phyloP scores from a whole-genome alignment of 2,329 filamentous ascomycete species.

The Fusarium verrucosum region DNA sequence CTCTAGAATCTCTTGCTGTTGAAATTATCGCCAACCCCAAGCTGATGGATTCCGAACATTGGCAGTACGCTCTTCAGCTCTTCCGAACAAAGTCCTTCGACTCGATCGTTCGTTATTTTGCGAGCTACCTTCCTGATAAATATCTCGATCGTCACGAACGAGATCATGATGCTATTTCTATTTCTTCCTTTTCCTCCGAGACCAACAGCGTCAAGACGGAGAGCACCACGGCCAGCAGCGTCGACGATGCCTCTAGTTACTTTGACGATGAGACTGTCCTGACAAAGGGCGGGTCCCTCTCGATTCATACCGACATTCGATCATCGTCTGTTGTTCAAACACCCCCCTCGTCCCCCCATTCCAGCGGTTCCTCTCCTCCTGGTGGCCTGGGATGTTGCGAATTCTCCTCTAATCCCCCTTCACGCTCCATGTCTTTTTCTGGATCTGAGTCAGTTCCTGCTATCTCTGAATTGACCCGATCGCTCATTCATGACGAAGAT shows the following conservation, averaged over 20 bases:
- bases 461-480: constrained; percentile 45
- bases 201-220: constrained; percentile 50
- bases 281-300: constrained; percentile 56
- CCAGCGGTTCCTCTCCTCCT: constrained; percentile 55
- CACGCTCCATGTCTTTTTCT: constrained; percentile 62
- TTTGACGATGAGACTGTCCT: constrained; percentile 56
- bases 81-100: constrained; percentile 68
- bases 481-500: constrained; percentile 51
- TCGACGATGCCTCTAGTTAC: constrained; percentile 52
- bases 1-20: constrained; percentile 65
- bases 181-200: constrained; percentile 52
- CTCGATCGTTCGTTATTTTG: constrained; percentile 68
- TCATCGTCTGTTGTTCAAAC: constrained; percentile 35
- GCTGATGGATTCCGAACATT: constrained; percentile 67
- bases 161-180: constrained; percentile 42
- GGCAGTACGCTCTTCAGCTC: constrained; percentile 66
- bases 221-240: constrained; percentile 53
- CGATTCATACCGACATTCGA: constrained; percentile 41
- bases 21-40: constrained; percentile 69
- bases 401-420: constrained; percentile 53
- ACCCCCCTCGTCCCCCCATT: constrained; percentile 56
- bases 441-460: constrained; percentile 59
- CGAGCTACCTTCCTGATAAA: constrained; percentile 65
- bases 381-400: constrained; percentile 47
- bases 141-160: constrained; percentile 56